A percentile compares a stretch with the other conserved stretches of the same genome.
Evolutionary conservation across 306 rosid species (phyloP).

Genomic region (Biancaea sappan): DNA sequence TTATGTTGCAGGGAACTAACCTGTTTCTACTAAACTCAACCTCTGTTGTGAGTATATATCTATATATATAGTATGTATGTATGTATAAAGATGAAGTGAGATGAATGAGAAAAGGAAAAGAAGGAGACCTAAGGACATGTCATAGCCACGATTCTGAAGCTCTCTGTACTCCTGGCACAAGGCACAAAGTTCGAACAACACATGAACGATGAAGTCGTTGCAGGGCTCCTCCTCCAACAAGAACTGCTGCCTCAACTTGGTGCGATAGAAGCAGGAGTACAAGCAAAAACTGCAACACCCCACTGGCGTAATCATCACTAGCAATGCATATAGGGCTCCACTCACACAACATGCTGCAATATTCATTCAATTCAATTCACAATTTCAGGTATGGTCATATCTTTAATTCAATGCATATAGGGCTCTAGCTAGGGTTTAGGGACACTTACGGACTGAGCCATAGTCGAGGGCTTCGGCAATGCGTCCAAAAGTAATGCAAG

Average conservation of each 20-base stretch:
- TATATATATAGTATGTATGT: too few relatives aligned
- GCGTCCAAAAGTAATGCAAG: constrained; percentile 58
- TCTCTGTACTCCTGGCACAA: constrained; percentile 58
- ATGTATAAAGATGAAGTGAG: too few relatives aligned
- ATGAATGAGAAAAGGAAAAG: neutral
- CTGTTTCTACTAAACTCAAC: too few relatives aligned
- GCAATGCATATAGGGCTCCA: constrained; percentile 42
- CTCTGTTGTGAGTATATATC: too few relatives aligned
- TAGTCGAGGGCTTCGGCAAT: constrained; percentile 55
- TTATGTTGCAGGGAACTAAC: too few relatives aligned
- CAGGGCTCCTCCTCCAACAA: constrained; percentile 48
- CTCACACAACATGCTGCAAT: constrained; percentile 53
- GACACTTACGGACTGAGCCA: constrained; percentile 49
- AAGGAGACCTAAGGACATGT: constrained; percentile 46
- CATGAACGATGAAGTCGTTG: constrained; percentile 44
- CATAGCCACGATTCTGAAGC: constrained; percentile 50
- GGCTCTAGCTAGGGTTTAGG: constrained; percentile 23
- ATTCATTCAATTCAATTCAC: neutral
- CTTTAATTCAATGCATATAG: constrained; percentile 41
- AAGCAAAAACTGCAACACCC: constrained; percentile 21
- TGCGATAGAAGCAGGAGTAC: constrained; percentile 47
- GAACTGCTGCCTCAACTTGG: constrained; percentile 50
- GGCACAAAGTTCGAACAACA: constrained; percentile 44
- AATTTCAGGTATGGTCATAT: too few relatives aligned
- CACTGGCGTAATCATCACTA: constrained; percentile 28